Evolutionary conservation across 225 moss, liverwort and hornwort species (phyloP), one percentile per base, ranked within the genome.

Genomic region (Straminergon stramineum): DNA sequence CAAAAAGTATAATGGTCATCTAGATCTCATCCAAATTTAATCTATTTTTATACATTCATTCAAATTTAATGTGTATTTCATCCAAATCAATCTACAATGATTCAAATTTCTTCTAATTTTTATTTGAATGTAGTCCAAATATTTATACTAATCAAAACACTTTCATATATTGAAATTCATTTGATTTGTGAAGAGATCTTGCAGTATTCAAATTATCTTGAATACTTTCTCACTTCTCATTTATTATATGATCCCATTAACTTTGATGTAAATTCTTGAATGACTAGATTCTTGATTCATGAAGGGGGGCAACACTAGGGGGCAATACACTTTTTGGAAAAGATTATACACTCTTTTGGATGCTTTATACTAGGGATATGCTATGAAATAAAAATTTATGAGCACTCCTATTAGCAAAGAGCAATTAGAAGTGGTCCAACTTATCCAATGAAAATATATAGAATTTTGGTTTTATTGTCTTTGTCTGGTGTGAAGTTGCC

Each of bases 291-390:
- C 10, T 70, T 1, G 8, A 70, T 8, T 26, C 26, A 15, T 39
- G 7, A 70, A 15, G 3, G 39, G 22, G 13, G 24, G 11, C 5
- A n/a, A n/a, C n/a, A 22, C 1, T 1, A 0, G 0, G 1, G 13
- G 13, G 4, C 23, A 70, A 39, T 4, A 12, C 4, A 39, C 7
- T 39, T 4, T 23, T 39, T 0, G 34, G 1, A 39, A 70, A 70
- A 39, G 39, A 23, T 4, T 39, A 23, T 2, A 23, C 1, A 70
- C 4, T 70, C 13, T 4, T 39, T 39, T 2, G 3, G 13, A 70
- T 3, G 2, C 5, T 15, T 26, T 41, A 3, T 15, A 0, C 41
- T 41, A 41, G 24, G 8, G 8, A 41, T 1, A 71, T 8, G 15
- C 26, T 1, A 71, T 26, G 15, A 26, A 71, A 71, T 23, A 71